A percentile compares a stretch with the other conserved stretches of the same genome.
Evolutionary conservation across 176 grass and related monocot species (phyloP).

Genomic region (Oryza punctata): DNA sequence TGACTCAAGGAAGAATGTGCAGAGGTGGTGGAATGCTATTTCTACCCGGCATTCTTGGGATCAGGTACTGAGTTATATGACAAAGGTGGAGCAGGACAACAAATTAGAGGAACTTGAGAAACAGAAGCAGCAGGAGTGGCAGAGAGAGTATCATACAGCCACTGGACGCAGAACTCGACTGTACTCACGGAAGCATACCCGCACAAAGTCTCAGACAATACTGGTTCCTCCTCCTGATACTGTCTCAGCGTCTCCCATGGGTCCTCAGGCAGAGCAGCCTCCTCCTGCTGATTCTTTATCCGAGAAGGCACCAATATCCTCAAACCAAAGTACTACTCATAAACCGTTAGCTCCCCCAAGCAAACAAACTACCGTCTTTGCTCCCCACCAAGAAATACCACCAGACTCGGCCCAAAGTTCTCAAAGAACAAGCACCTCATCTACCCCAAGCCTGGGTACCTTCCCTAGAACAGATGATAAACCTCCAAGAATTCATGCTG

Average conservation of each 20-base stretch:
- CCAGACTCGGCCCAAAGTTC: neutral
- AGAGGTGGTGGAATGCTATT: conserved; percentile 80
- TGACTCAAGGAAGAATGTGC: conserved; percentile 78
- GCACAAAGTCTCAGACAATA: conserved; percentile 37
- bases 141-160: conserved; percentile 15
- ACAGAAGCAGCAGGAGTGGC: conserved; percentile 35
- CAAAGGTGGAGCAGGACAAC: conserved; percentile 30
- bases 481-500: neutral
- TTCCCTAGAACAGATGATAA: conserved; percentile 9
- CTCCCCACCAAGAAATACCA: conserved; percentile 13
- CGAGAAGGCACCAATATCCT: conserved; percentile 5
- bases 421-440: neutral
- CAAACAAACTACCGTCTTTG: conserved; percentile 13
- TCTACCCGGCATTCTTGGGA: conserved; percentile 56
- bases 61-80: conserved; percentile 48
- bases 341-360: conserved; percentile 27
- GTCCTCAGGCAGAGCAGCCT: conserved; percentile 28
- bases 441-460: conserved; percentile 25
- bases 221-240: conserved; percentile 30
- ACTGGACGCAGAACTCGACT: neutral
- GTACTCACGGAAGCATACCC: conserved; percentile 6
- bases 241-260: neutral
- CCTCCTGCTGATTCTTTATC: conserved; percentile 11
- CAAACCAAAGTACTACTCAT: conserved; percentile 23
- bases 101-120: conserved; percentile 41